Conservation (phyloP, 139 green algal genomes). For the Desmodesmus armatus region DNA sequence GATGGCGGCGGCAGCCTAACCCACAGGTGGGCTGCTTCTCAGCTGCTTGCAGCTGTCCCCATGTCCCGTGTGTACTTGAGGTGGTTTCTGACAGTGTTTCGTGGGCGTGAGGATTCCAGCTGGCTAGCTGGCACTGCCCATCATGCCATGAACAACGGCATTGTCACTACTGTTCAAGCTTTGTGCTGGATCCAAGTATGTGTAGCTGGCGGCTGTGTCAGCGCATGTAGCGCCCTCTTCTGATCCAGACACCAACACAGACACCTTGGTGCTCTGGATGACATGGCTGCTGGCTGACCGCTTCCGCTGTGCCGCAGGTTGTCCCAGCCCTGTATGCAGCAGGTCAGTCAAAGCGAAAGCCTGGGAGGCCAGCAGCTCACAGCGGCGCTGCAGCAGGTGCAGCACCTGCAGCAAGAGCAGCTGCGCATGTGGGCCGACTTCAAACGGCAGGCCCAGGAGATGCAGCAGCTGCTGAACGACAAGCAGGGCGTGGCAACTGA, state of each 20-base stretch:
- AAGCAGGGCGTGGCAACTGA: constrained; percentile 1
- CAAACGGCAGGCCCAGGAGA: not conserved
- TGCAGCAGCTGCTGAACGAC: constrained; percentile 22
- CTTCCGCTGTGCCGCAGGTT: no score
- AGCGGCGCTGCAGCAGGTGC: constrained; percentile 25
- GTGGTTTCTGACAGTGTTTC: no score
- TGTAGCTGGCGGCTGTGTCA: not conserved
- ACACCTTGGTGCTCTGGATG: no score
- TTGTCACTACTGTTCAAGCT: no score
- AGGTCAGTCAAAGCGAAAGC: not conserved
- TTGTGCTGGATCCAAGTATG: not conserved
- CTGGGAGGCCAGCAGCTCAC: constrained; percentile 21
- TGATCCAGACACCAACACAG: not conserved
- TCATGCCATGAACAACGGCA: no score
- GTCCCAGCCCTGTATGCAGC: not conserved
- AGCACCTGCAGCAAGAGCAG: constrained; percentile 23
- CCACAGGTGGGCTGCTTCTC: not conserved
- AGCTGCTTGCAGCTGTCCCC: not conserved
- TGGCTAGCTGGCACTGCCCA: no score
- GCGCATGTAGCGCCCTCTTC: not conserved
- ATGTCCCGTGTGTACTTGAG: no score
- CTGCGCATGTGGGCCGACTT: constrained; percentile 22
- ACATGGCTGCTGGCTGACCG: no score
- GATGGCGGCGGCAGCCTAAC: not conserved
- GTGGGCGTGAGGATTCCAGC: no score